Conservation (phyloP, 2,329 filamentous ascomycete species). For the Pseudogymnoascus sp. region DNA sequence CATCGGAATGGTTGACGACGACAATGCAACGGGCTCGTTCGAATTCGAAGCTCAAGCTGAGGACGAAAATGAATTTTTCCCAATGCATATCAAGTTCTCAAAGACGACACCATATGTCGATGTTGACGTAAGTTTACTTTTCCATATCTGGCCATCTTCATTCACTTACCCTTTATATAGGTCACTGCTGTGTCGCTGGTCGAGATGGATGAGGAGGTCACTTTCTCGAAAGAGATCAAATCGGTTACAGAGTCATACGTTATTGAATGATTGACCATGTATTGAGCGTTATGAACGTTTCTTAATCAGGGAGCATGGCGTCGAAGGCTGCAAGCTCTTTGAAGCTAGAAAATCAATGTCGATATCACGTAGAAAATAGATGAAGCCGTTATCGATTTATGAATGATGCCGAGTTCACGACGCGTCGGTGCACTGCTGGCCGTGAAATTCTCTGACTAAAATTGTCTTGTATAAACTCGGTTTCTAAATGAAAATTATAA, state of each 20-base stretch:
- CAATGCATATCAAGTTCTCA: slow-evolving; percentile 85
- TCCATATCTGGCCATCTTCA: background rate
- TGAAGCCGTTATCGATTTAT: slow-evolving; percentile 8
- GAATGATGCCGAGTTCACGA: background rate
- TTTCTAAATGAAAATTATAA: background rate
- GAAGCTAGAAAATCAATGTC: slow-evolving; percentile 9
- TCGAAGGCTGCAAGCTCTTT: slow-evolving; percentile 8
- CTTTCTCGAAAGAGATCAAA: slow-evolving; percentile 76
- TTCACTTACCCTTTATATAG: slow-evolving; percentile 35
- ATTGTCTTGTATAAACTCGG: background rate
- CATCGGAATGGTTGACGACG: slow-evolving; percentile 76
- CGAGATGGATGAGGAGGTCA: slow-evolving; percentile 70
- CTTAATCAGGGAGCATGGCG: slow-evolving; percentile 9
- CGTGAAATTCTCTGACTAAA: background rate
- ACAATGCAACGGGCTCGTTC: slow-evolving; percentile 78
- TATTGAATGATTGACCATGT: slow-evolving; percentile 52
- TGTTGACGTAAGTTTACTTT: slow-evolving; percentile 68
- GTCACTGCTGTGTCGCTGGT: slow-evolving; percentile 63
- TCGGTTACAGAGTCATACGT: slow-evolving; percentile 68
- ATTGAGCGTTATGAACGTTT: slow-evolving; percentile 5
- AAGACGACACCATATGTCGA: slow-evolving; percentile 84
- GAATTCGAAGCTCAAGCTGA: slow-evolving; percentile 88
- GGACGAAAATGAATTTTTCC: slow-evolving; percentile 94
- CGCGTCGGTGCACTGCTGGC: background rate
- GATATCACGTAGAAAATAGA: slow-evolving; percentile 8